Percentiles rank a stretch among this genome's conserved stretches.
These are phyloP conservation scores for Aspergillus steynii DNA, from an alignment of 495 filamentous ascomycete species.

Conservation along the genomic window DNA sequence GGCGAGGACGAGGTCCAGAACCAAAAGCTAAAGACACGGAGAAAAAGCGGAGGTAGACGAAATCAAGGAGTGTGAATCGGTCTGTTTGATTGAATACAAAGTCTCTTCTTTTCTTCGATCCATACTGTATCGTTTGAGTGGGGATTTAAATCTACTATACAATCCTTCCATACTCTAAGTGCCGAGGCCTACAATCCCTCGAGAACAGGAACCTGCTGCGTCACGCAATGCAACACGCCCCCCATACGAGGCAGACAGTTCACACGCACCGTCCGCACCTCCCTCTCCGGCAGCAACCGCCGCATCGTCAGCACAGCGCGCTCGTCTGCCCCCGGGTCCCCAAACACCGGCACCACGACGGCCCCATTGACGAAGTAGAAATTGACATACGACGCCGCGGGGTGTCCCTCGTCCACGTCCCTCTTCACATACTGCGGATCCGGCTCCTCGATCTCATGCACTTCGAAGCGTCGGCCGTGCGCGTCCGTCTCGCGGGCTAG, in stretches of 20 bases:
- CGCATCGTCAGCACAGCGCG: conserved; percentile 28
- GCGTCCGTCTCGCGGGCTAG: conserved; percentile 28
- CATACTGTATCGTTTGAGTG: not conserved
- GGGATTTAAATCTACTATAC: not conserved
- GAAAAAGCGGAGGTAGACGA: too few relatives aligned
- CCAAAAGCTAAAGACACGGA: too few relatives aligned
- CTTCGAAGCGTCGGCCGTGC: conserved; percentile 24
- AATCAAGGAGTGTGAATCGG: not conserved
- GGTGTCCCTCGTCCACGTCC: conserved; percentile 22
- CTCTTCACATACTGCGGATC: conserved; percentile 21
- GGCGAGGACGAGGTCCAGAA: not conserved
- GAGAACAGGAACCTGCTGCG: conserved; percentile 29
- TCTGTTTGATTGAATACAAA: too few relatives aligned
- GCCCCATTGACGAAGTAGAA: conserved; percentile 39
- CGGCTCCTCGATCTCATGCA: conserved; percentile 34
- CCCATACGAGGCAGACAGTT: conserved; percentile 32
- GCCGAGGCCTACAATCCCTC: not conserved
- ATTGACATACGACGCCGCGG: conserved; percentile 38
- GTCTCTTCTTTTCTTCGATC: too few relatives aligned
- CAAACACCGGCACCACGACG: conserved; percentile 36
- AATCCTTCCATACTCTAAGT: not conserved
- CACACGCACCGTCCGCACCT: conserved; percentile 24
- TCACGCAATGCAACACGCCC: conserved; percentile 37
- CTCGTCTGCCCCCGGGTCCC: conserved; percentile 26
- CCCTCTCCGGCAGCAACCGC: conserved; percentile 24